Conservation (phyloP, 1,284 basidiomycete genomes). For the Neonothopanus nambi region DNA sequence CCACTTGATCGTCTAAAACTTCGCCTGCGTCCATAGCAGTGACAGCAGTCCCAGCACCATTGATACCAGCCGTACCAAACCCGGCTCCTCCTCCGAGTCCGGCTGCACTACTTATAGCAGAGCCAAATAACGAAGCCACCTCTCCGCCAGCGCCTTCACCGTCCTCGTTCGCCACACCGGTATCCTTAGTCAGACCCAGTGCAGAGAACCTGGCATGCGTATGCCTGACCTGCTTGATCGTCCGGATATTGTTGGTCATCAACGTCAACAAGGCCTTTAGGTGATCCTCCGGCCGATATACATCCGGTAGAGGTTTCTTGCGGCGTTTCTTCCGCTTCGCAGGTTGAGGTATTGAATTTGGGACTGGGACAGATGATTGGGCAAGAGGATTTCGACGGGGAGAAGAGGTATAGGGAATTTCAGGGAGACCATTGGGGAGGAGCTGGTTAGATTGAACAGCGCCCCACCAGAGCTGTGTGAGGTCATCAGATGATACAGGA, state of each 20-base stretch:
- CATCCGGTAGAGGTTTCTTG: conserved; percentile 32
- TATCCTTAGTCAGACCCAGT: conserved; percentile 31
- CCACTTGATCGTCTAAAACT: conserved; percentile 17
- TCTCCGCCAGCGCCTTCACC: conserved; percentile 17
- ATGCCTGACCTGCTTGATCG: conserved; percentile 66
- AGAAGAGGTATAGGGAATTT: conserved; percentile 47
- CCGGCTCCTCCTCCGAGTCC: neutral
- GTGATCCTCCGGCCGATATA: conserved; percentile 8
- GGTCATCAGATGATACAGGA: conserved; percentile 37
- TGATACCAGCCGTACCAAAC: conserved; percentile 10
- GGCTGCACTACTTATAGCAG: neutral
- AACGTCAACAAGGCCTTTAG: conserved; percentile 55
- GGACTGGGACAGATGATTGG: conserved; percentile 13
- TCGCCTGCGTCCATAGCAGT: conserved; percentile 15
- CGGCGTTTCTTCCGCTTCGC: conserved; percentile 25
- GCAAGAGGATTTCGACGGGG: conserved; percentile 23
- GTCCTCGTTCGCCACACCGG: conserved; percentile 15
- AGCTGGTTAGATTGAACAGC: conserved; percentile 62
- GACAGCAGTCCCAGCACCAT: conserved; percentile 16
- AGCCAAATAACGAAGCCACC: conserved; percentile 6
- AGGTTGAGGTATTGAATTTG: conserved; percentile 34
- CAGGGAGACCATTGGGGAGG: conserved; percentile 65
- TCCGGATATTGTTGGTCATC: conserved; percentile 76
- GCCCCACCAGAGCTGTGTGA: conserved; percentile 72
- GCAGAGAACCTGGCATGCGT: conserved; percentile 70